Percentiles rank a stretch among this genome's conserved stretches.
These are phyloP conservation scores for Epichloe sp. DNA, from an alignment of 2,329 filamentous ascomycete species.

Conservation along the genomic window DNA sequence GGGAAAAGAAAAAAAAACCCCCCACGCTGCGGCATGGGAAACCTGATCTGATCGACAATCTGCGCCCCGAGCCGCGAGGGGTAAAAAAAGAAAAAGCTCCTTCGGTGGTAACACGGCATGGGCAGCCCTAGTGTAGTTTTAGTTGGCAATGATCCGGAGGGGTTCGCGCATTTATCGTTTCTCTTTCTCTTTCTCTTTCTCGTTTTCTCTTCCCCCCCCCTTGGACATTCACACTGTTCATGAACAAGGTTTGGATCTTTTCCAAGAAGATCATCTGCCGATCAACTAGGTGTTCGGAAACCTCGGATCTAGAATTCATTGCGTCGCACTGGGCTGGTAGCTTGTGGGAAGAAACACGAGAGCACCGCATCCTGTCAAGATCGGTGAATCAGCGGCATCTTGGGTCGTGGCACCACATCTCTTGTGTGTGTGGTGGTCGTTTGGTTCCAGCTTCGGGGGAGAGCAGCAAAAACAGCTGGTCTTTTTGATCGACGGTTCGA, in stretches of 20 bases:
- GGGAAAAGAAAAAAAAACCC: too few species aligned
- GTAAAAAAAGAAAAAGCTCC: neutral
- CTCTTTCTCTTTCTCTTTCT: neutral
- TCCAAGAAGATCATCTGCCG: neutral
- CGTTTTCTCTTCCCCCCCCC: neutral
- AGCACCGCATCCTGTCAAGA: neutral
- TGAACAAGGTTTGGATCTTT: neutral
- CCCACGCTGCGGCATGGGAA: neutral
- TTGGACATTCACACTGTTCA: neutral
- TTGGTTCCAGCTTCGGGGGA: neutral
- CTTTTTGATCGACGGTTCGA: neutral
- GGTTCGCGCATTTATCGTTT: neutral
- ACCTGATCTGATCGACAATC: neutral
- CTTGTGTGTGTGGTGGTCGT: too few species aligned
- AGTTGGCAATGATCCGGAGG: neutral
- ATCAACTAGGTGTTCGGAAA: neutral
- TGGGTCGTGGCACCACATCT: neutral
- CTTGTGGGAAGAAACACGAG: neutral
- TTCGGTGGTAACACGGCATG: neutral
- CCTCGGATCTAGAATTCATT: neutral
- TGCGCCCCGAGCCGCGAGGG: neutral
- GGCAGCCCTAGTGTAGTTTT: neutral
- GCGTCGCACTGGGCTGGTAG: neutral
- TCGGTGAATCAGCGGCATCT: neutral
- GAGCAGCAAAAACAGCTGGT: neutral